Evolutionary conservation across 1,284 basidiomycete genomes (phyloP), one percentile per base, ranked within the genome.

Genomic region (Spongispora temasekensis): DNA sequence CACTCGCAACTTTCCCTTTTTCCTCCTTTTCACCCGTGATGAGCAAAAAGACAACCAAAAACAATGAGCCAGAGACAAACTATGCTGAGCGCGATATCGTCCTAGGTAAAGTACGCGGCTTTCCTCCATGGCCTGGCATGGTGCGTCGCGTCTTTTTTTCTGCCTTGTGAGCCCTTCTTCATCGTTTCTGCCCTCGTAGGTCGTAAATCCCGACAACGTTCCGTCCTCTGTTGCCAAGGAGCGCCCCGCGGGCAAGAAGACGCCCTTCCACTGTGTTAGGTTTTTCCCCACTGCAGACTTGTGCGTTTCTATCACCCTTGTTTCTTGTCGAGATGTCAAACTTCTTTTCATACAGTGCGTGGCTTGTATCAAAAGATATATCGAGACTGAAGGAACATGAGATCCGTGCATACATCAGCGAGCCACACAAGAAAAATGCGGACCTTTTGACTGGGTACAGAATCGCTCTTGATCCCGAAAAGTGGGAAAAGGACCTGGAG

Each of bases 211-310:
- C 2, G 84, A 85, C 10, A 77, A 69, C 19, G 88, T 90, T 0
- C 87, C 89, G 19, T 66, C 78, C 21, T 66, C 66, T 4, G 92
- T 95, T 28, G 68, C 78, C 59, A 84, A 80, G 68, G 92, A 94
- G 71, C 85, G 89, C 15, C 92, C 93, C 17, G 71, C 76, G 19
- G 78, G 80, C 66, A 91, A 90, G 77, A 93, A 90, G 76, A 79
- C 84, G 4, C 81, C 79, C 15, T 88, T 88, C 68, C 89, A 92
- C 75, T 93, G 91, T 68, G 86, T 95, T 48, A 82, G 87, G 67
- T 97, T 95, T 85, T 96, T 95, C 82, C 93, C 94, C 35, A 86
- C 85, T 40, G 94, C 93, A 58, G 95, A 98, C 79, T 93, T 90
- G 95, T 97, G 69, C 76, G 94, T 87, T 31, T 42, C 64, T 57